Evolutionary conservation across 352 stramenopile genomes (phyloP), one percentile per base, ranked within the genome.

Genomic region (Phytophthora idaei): DNA sequence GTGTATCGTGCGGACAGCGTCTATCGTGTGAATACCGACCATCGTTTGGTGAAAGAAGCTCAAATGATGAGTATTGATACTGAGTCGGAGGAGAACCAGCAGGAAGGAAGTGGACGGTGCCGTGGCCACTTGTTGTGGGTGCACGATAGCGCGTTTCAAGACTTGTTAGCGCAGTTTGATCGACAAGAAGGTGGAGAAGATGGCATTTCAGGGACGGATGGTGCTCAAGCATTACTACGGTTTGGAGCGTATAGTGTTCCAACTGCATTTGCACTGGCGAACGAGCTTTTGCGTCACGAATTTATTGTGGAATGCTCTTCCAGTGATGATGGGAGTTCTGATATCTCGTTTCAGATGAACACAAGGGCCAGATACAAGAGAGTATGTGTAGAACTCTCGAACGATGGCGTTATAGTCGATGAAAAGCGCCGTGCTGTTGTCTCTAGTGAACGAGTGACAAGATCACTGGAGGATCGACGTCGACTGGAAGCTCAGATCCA

Each of bases 181-280:
- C 41, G 17, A 15, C 37, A 57, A 15, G 21, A 48, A 49, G 47
- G 68, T 61, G 28, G 21, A 57, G 49, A 61, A 51, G 39, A 64
- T 28, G 48, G 67, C 5, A 31, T 83, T n/a, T 69, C 64, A 6
- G 78, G 76, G 25, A 75, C 69, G 4, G 68, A 81, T 31, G 69
- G 78, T 36, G 64, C 83, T 53, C 74, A 85, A 57, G n/a, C 51
- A 34, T 47, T 79, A n/a, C 54, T 87, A 5, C 66, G 66, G 15
- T 77, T 72, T 39, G 78, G 78, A 25, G 76, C 73, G 8, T 75
- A 75, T 28, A 87, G 74, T 57, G 71, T 83, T 17, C 46, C 76
- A 21, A 83, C 78, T 15, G 74, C 74, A 5, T 57, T 85, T 2
- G 57, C 57, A 0, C 53, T 85, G 11, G 71, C 63, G 8, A 75